Evolutionary conservation across 345 rosid species (phyloP).

Genomic region (Physaria fendleri): DNA sequence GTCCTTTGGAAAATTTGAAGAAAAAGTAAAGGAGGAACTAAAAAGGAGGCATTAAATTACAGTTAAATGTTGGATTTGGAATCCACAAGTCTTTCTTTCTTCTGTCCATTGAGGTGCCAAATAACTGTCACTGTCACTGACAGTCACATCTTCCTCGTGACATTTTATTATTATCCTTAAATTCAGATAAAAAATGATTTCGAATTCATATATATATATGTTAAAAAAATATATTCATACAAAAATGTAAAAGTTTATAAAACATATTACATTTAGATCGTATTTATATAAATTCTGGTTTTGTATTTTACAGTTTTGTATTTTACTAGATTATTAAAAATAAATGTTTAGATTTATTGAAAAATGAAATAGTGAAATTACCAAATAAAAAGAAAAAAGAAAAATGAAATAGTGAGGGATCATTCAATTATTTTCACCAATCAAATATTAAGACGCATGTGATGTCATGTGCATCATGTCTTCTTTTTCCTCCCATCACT

Average conservation of each 20-base stretch:
- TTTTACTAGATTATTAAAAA: not conserved
- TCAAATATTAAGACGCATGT: no score
- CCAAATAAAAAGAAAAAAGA: no score
- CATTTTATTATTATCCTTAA: slow-evolving; percentile 11
- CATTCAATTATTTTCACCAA: slow-evolving; percentile 27
- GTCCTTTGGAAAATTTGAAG: slow-evolving; percentile 31
- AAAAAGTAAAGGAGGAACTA: slow-evolving; percentile 23
- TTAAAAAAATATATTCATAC: not conserved
- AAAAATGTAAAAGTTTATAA: not conserved
- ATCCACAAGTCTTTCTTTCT: slow-evolving; percentile 34
- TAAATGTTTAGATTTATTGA: slow-evolving; percentile 2
- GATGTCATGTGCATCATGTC: slow-evolving; percentile 27
- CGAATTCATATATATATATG: not conserved
- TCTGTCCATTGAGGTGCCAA: slow-evolving; percentile 35
- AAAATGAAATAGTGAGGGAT: slow-evolving; percentile 15
- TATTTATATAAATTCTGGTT: not conserved
- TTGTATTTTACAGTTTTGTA: not conserved
- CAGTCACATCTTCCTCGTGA: slow-evolving; percentile 26
- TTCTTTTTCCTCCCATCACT: not conserved
- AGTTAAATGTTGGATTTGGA: slow-evolving; percentile 23
- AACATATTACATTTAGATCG: no score
- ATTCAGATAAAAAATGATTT: not conserved
- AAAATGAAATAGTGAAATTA: no score
- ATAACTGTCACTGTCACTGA: slow-evolving; percentile 29
- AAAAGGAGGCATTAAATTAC: slow-evolving; percentile 1